Evolutionary conservation across 306 rosid genomes (phyloP), one percentile per base, ranked within the genome.

Genomic region (Mimosa pudica): DNA sequence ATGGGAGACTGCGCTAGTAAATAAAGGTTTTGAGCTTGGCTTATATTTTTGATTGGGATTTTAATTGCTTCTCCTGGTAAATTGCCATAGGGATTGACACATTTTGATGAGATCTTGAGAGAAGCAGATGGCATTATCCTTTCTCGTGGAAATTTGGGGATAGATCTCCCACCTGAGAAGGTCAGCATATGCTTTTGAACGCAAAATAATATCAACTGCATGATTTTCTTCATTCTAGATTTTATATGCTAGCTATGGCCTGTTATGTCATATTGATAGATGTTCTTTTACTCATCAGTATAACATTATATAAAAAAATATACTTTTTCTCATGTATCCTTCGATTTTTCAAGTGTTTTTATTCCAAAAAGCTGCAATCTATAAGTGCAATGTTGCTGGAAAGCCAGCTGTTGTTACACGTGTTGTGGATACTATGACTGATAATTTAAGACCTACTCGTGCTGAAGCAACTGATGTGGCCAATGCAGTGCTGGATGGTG

Each of bases 391-490:
- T 85, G 91, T 91, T 94, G 94, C 90, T 81, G 98, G 98, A 79
- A 93, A 93, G 82, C 98, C 98, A 46, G 97, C 97, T 38, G 98
- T 93, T 70, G 88, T 93, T 42, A 93, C 98, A n/a, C 98, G 98
- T 84, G 98, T 93, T 65, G 98, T 93, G 80, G 98, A 93, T 77
- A 91, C 95, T 68, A 93, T 93, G 98, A 93, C 98, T 10, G 95
- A 91, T 88, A 93, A 93, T 84, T 83, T 93, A 81, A 90, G 98
- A 71, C 98, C 98, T 80, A 93, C 98, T 79, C 98, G 98, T 80
- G 98, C 98, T 36, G 98, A 93, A 86, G 98, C 98, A 79, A 93
- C 98, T 58, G 98, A 93, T 88, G 97, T 93, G 79, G 98, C 98
- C 71, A 93, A 93, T 84, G 97, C 97, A 57, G 98, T 93, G 46